Percentiles rank a stretch among this genome's conserved stretches.
Conservation (phyloP, 2,329 filamentous ascomycete species). For the Xylariaceae sp. region DNA sequence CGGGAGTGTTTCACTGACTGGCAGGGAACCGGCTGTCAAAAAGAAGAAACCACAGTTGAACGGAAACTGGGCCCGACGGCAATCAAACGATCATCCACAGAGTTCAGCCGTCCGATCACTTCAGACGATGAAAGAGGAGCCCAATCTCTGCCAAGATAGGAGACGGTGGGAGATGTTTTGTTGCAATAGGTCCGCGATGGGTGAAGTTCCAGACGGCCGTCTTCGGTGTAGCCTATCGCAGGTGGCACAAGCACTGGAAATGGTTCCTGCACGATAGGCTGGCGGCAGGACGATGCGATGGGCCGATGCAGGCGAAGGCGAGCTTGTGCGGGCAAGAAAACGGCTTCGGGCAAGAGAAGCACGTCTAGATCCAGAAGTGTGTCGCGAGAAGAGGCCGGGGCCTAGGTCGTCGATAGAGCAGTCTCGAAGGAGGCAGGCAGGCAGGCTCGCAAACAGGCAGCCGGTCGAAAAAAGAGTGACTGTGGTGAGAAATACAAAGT, state of each 20-base stretch:
- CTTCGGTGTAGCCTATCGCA: constrained; percentile 5
- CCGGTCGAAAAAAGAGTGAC: constrained; percentile 11
- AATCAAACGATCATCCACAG: constrained; percentile 15
- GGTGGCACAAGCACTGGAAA: constrained; percentile 13
- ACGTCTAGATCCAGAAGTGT: background rate
- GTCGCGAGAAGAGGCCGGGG: too few species aligned
- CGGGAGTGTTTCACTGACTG: constrained; percentile 21
- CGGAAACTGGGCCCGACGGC: constrained; percentile 12
- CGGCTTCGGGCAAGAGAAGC: background rate
- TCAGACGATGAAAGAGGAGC: background rate
- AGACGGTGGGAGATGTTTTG: background rate
- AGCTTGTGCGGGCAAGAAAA: too few species aligned
- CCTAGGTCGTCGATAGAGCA: too few species aligned
- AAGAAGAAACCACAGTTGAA: constrained; percentile 14
- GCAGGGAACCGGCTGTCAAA: constrained; percentile 12
- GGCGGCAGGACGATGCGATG: constrained; percentile 18
- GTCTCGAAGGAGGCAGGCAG: too few species aligned
- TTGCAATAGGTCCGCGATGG: background rate
- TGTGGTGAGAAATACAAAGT: constrained; percentile 10
- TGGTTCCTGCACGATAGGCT: constrained; percentile 23
- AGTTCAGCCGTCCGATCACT: background rate
- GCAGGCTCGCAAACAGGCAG: background rate
- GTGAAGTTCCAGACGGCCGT: background rate
- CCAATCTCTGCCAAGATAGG: background rate
- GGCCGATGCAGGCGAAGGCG: constrained; percentile 15